Percentiles rank a stretch among this genome's conserved stretches.
These are phyloP conservation scores for Stylosanthes scabra DNA, from an alignment of 331 rosid genomes.

Conservation along the genomic window DNA sequence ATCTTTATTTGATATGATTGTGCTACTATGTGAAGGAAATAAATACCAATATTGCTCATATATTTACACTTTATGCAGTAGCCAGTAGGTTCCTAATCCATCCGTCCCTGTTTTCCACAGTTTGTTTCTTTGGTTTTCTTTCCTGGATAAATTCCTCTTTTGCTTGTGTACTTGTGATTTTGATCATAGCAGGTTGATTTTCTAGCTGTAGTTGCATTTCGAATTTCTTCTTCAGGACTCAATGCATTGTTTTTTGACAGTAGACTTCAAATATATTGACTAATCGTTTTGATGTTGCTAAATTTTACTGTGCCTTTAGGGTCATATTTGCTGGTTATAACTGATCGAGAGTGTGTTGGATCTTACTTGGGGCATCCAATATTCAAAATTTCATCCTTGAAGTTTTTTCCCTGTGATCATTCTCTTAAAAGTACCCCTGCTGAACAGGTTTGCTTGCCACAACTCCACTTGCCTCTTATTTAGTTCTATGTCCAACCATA, in stretches of 20 bases:
- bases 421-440: conserved; percentile 65
- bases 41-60: conserved; percentile 12
- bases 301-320: conserved; percentile 53
- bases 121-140: no score
- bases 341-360: conserved; percentile 72
- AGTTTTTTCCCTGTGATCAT: conserved; percentile 85
- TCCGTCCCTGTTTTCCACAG: no score
- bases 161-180: conserved; percentile 21
- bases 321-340: conserved; percentile 79
- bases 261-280: conserved; percentile 37
- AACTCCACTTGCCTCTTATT: conserved; percentile 30
- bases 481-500: conserved; percentile 34
- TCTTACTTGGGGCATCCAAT: conserved; percentile 90
- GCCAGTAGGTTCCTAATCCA: conserved; percentile 2
- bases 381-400: conserved; percentile 68
- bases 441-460: conserved; percentile 63
- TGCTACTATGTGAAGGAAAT: conserved; percentile 16
- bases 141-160: neutral
- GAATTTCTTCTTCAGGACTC: conserved; percentile 19
- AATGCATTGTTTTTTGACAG: conserved; percentile 3
- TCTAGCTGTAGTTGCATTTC: conserved; percentile 27
- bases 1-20: conserved; percentile 24
- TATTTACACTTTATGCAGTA: conserved; percentile 18
- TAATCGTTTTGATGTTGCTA: conserved; percentile 35
- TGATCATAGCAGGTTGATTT: conserved; percentile 27